Evolutionary conservation across 805 yeast species (phyloP), one percentile per base, ranked within the genome.

Genomic region (Ogataea ganodermae): DNA sequence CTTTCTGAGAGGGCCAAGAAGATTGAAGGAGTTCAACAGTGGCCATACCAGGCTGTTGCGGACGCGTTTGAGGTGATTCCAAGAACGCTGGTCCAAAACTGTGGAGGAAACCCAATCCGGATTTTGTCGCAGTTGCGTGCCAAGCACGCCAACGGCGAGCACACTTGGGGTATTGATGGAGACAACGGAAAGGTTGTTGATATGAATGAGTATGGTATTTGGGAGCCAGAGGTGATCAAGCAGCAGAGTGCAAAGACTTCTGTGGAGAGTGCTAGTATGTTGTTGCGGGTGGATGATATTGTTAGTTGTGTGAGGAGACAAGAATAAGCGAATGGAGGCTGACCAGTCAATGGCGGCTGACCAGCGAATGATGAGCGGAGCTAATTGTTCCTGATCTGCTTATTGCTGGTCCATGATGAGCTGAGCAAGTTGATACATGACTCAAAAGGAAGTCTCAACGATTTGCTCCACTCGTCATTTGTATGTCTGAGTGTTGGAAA

Each of bases 191-290:
- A 87, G 70, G 79, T 94, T 49, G 97, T 88, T 22, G 97, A 94
- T 66, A 94, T 94, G 99, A 81, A 86, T 55, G 85, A 81, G 23
- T 92, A 90, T 68, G 99, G 99, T 23, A 86, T 94, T 55, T 94
- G 99, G 99, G 99, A 94, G 73, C 99, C 99, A 16, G 97, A 92
- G 73, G 97, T 89, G 42, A 89, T 94, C 70, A 94, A 94, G 72
- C 95, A 88, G 66, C 99, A 94, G 74, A 85, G 95, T 55, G 85
- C 92, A 57, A 94, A 94, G 75, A 94, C 99, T n/a, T 96, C 96
- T 28, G 87, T 94, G 55, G 99, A 94, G 73, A 86, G 95, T 75
- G 97, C 99, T 13, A 87, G 97, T 67, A 75, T 94, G 73, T 75
- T 94, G 62, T 76, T 94, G 65, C 85, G 99, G 63, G 99, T 94